phyloP scores from a whole-genome alignment of 2,329 filamentous ascomycete species.

The Truncatella angustata region DNA sequence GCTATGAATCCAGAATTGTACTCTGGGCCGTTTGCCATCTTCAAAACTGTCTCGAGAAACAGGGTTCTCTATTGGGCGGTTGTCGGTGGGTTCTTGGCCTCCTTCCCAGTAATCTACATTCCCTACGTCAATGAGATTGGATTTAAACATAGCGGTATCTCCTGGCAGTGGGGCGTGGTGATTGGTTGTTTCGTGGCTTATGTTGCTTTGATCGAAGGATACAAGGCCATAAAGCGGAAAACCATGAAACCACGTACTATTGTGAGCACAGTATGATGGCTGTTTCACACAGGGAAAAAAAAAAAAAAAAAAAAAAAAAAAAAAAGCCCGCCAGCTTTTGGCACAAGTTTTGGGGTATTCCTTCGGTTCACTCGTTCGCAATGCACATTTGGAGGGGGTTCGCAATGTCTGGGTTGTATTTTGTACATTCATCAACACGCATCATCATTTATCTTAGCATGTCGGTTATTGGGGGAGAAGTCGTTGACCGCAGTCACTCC shows the following conservation, averaged over 20 bases:
- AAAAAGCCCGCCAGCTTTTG: neutral
- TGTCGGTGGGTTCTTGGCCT: constrained; percentile 56
- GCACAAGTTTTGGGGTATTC: too few species aligned
- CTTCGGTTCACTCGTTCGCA: too few species aligned
- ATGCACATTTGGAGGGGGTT: too few species aligned
- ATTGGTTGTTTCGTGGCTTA: constrained; percentile 58
- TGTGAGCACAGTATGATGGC: neutral
- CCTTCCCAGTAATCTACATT: constrained; percentile 66
- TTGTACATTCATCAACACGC: neutral
- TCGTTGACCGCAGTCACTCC: neutral
- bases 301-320: neutral
- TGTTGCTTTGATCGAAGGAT: constrained; percentile 61
- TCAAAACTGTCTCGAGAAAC: constrained; percentile 66
- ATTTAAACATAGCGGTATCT: constrained; percentile 67
- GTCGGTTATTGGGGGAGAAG: neutral
- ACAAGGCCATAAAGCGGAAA: constrained; percentile 66
- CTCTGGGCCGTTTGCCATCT: constrained; percentile 47
- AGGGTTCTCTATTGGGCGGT: constrained; percentile 66
- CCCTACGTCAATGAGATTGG: constrained; percentile 64
- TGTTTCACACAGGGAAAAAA: too few species aligned
- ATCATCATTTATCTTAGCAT: neutral
- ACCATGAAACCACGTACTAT: constrained; percentile 18
- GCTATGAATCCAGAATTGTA: constrained; percentile 57
- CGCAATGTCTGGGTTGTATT: too few species aligned
- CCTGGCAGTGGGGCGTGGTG: constrained; percentile 73